Conservation (phyloP, 2,329 filamentous ascomycete genomes). For the Aschersonia sp. region DNA sequence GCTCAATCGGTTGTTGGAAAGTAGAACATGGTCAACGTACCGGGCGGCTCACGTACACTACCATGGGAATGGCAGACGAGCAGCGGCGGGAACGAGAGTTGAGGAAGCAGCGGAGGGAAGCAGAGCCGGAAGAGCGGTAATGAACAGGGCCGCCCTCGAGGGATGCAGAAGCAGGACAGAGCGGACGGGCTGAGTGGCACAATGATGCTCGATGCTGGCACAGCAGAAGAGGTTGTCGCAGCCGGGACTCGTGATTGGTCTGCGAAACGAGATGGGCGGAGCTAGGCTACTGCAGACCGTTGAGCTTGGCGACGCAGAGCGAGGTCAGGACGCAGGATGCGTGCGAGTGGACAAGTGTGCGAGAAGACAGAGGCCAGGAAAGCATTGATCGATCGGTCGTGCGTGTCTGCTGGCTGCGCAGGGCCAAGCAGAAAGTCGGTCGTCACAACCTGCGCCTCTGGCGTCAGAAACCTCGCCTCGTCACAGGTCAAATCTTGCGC, state of each 20-base stretch:
- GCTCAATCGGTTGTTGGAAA: slow-evolving; percentile 4
- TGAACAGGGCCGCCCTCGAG: background rate
- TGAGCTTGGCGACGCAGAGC: background rate
- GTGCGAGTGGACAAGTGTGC: background rate
- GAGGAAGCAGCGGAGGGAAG: background rate
- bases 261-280: slow-evolving; percentile 1
- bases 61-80: too few species aligned
- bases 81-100: background rate
- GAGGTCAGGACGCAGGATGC: background rate
- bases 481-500: too few species aligned
- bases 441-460: too few species aligned
- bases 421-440: too few species aligned
- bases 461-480: too few species aligned
- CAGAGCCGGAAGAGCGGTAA: background rate
- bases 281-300: background rate
- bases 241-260: slow-evolving; percentile 5
- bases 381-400: too few species aligned
- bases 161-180: background rate
- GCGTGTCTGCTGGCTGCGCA: too few species aligned
- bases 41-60: slow-evolving; percentile 5
- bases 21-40: slow-evolving; percentile 16
- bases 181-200: background rate
- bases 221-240: background rate
- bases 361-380: too few species aligned
- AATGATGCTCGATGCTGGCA: background rate